Evolutionary conservation across 179 eudicot genomes (phyloP).

Genomic region (Spergularia azorica): DNA sequence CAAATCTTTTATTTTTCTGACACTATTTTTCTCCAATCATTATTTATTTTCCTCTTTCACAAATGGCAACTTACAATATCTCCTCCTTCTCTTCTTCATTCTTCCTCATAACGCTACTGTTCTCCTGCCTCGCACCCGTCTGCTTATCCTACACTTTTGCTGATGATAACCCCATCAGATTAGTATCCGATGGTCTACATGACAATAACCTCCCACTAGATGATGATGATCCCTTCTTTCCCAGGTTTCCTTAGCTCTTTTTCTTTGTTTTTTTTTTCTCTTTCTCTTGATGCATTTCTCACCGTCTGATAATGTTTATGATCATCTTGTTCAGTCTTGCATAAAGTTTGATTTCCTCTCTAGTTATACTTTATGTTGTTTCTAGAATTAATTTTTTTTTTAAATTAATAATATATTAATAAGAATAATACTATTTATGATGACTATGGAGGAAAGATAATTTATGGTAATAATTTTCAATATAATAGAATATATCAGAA

Average conservation of each 20-base stretch:
- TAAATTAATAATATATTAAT: no score
- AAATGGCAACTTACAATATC: conserved; percentile 8
- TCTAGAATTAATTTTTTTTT: no score
- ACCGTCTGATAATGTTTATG: no score
- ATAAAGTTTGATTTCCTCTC: no score
- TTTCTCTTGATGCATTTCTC: conserved; percentile 6
- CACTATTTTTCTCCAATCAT: not conserved
- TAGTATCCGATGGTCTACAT: conserved; percentile 50
- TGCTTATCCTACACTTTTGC: conserved; percentile 38
- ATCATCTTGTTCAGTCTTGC: no score
- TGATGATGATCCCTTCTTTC: conserved; percentile 33
- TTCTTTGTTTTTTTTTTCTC: conserved; percentile 56
- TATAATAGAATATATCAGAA: no score
- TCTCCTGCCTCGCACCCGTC: conserved; percentile 26
- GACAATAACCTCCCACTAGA: conserved; percentile 46
- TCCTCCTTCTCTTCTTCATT: not conserved
- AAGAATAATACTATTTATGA: no score
- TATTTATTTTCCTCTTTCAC: not conserved
- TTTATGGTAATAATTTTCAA: no score
- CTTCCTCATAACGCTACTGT: conserved; percentile 19
- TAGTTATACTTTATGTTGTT: no score
- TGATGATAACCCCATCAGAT: conserved; percentile 68
- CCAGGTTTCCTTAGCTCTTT: conserved; percentile 39
- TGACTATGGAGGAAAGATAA: no score
- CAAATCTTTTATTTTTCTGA: not conserved